Conservation (phyloP, 371 early-diverging fungal genomes). For the Lichtheimia hyalospora region DNA sequence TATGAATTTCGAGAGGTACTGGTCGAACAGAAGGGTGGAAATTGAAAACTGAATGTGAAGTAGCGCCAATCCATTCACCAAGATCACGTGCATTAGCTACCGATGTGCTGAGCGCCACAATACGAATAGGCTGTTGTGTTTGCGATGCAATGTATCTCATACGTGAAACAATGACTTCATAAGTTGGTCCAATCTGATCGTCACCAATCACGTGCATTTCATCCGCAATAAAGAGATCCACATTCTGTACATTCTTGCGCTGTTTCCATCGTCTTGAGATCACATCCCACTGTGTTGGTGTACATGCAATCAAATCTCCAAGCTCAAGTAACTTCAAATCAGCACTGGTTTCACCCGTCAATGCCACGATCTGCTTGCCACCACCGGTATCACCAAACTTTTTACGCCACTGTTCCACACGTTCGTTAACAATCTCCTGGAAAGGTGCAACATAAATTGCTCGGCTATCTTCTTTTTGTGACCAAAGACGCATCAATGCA, state of each 20-base stretch:
- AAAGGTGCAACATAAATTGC: conserved; percentile 95
- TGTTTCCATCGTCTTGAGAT: conserved; percentile 94
- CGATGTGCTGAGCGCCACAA: conserved; percentile 87
- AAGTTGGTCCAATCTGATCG: conserved; percentile 74
- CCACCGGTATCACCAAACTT: conserved; percentile 70
- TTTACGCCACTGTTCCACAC: conserved; percentile 75
- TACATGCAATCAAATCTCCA: conserved; percentile 90
- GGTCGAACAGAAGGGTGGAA: conserved; percentile 94
- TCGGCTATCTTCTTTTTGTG: conserved; percentile 54
- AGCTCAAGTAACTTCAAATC: conserved; percentile 85
- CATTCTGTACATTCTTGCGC: conserved; percentile 87
- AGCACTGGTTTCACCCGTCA: conserved; percentile 95
- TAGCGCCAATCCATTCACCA: conserved; percentile 95
- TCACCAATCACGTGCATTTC: conserved; percentile 96
- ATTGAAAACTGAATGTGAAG: conserved; percentile 78
- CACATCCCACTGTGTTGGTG: conserved; percentile 99
- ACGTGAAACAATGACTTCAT: conserved; percentile 90
- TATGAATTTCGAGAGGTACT: conserved; percentile 91
- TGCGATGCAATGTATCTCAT: conserved; percentile 92
- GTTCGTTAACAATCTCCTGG: conserved; percentile 82
- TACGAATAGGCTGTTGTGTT: conserved; percentile 79
- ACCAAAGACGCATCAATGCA: conserved; percentile 88
- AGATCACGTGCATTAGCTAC: conserved; percentile 95
- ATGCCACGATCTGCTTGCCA: conserved; percentile 80
- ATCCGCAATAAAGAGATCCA: conserved; percentile 93